phyloP scores from a whole-genome alignment of 345 rosid genomes.

The Isatis tinctoria region DNA sequence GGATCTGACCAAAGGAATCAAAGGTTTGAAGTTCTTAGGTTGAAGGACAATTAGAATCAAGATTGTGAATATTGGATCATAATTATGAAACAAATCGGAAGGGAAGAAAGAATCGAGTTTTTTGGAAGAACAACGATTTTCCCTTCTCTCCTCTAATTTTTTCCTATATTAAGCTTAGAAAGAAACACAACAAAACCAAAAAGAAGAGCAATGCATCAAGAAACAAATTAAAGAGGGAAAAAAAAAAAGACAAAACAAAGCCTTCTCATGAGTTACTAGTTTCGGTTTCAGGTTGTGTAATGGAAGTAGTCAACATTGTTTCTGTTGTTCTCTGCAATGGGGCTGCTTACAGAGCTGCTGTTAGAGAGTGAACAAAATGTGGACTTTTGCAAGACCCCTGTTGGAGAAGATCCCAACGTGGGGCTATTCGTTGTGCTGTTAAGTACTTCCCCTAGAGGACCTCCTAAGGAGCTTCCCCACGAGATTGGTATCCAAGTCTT shows the following conservation, averaged over 20 bases:
- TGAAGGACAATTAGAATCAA: background rate
- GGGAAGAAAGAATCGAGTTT: background rate
- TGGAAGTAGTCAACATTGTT: slow-evolving; percentile 34
- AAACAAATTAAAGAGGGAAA: background rate
- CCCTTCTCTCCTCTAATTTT: background rate
- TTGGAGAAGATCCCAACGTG: slow-evolving; percentile 49
- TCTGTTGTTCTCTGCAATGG: slow-evolving; percentile 36
- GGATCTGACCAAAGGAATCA: background rate
- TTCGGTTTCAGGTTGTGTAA: slow-evolving; percentile 21
- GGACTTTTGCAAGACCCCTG: slow-evolving; percentile 56
- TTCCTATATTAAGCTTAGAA: background rate
- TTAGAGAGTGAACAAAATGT: slow-evolving; percentile 54
- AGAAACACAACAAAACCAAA: background rate
- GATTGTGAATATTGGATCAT: background rate
- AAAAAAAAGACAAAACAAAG: background rate
- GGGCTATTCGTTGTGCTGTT: slow-evolving; percentile 42
- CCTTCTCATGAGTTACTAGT: background rate
- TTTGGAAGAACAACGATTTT: background rate
- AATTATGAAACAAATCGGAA: background rate
- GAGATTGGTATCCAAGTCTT: slow-evolving; percentile 48
- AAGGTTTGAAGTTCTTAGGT: background rate
- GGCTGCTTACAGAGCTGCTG: slow-evolving; percentile 60
- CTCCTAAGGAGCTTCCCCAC: slow-evolving; percentile 55
- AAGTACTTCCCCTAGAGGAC: slow-evolving; percentile 66
- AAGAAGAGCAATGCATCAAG: background rate